Base-by-base conservation (phyloP, 371 early-diverging fungal genomes). In the Funneliformis caledonium region DNA sequence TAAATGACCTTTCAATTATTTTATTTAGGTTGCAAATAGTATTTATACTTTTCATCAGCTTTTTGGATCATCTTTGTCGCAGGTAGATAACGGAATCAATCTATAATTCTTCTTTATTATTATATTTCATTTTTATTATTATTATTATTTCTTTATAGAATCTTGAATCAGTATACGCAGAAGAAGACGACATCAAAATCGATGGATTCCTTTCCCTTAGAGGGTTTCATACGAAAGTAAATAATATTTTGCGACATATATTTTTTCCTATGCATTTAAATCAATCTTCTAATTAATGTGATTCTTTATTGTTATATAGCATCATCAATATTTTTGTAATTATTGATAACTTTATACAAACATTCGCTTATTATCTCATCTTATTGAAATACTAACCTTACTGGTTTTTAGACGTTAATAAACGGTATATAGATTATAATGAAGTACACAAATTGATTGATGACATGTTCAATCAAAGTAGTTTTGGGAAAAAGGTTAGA, bases 251-350 rank as follows among this genome's bases (percentile, higher is more conserved):
- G 16, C 1, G 8, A 48, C 31, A 16, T 33, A 48, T 16, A 26
- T 48, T 16, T 33, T 37, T 45, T 2, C 5, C 43, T 33, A 42
- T n/a, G 4, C 2, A 0, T 19, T 74, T 74, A 14, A 10, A 62
- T 45, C 1, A 6, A 61, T 60, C 19, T 31, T 42, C 22, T 70
- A n/a, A 70, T 72, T 26, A 45, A 61, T 37, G 26, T 4, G n/a
- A 6, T 33, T 61, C 10, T 16, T 62, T 47, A 31, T 9, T 22
- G 12, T 72, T 62, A 65, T 73, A 52, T 52, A 87, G 86, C 67
- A 78, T 9, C 85, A 86, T 73, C 88, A 88, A 79, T 86, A 83
- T 81, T 77, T 88, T 75, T 90, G 88, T 65, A 50, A 7, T 14
- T 77, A 65, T 33, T 60, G n/a, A 14, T 33, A 9, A 33, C 19